phyloP scores from a whole-genome alignment of 1,139 yeast genomes.

The Wickerhamomyces sp. region DNA sequence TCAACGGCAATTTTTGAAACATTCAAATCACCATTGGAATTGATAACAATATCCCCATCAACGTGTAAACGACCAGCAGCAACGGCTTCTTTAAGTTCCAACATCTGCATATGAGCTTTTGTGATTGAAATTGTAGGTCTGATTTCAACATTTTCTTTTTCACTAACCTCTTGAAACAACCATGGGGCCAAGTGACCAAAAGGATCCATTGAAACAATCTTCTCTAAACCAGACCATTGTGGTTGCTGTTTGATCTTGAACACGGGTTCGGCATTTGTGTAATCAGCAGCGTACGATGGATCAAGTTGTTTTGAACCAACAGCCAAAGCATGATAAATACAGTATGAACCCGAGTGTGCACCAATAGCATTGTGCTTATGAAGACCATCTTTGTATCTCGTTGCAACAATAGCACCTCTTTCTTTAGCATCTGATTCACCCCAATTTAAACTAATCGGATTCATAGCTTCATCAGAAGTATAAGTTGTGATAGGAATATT shows the following conservation, averaged over 20 bases:
- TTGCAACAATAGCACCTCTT: conserved; percentile 57
- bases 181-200: conserved; percentile 59
- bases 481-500: conserved; percentile 44
- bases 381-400: conserved; percentile 43
- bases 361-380: conserved; percentile 48
- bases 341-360: conserved; percentile 56
- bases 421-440: conserved; percentile 38
- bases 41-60: conserved; percentile 53
- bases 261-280: conserved; percentile 58
- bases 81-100: conserved; percentile 51
- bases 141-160: conserved; percentile 42
- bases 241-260: conserved; percentile 45
- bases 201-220: conserved; percentile 59
- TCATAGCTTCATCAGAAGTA: conserved; percentile 41
- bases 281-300: conserved; percentile 47
- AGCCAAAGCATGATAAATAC: conserved; percentile 56
- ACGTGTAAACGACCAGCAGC: conserved; percentile 43
- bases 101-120: conserved; percentile 53
- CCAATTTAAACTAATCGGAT: conserved; percentile 47
- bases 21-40: conserved; percentile 50
- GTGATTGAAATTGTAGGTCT: conserved; percentile 60
- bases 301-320: conserved; percentile 51
- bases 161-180: conserved; percentile 39
- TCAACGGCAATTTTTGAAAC: conserved; percentile 60
- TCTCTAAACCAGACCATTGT: conserved; percentile 47